Evolutionary conservation across 2,329 filamentous ascomycete species (phyloP).

Genomic region (Fusarium cyanostomum): DNA sequence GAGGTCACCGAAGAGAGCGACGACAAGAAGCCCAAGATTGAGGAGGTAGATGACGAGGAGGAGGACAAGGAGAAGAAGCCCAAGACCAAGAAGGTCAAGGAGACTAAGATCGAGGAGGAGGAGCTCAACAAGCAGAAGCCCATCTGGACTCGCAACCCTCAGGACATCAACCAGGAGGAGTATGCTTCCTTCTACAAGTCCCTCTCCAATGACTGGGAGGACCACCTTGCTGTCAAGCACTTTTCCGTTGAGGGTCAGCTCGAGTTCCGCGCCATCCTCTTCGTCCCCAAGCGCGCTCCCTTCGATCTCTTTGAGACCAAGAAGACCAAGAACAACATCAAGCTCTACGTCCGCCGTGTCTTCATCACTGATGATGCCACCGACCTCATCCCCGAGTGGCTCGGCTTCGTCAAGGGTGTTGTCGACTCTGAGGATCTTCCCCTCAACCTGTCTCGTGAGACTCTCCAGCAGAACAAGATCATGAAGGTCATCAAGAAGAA

Average conservation of each 20-base stretch:
- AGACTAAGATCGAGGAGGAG: slow-evolving; percentile 98
- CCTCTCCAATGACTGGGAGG: slow-evolving; percentile 99
- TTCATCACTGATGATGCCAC: slow-evolving; percentile 99
- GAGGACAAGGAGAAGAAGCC: slow-evolving; percentile 89
- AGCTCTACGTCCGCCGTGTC: slow-evolving; percentile 99
- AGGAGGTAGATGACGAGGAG: slow-evolving; percentile 89
- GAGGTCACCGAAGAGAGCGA: slow-evolving; percentile 73
- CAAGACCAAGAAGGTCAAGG: slow-evolving; percentile 99
- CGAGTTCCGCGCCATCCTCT: slow-evolving; percentile 99
- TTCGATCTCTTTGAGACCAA: slow-evolving; percentile 99
- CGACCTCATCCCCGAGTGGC: slow-evolving; percentile 99
- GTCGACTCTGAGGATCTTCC: slow-evolving; percentile 99
- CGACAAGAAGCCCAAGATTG: slow-evolving; percentile 95
- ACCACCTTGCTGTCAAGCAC: slow-evolving; percentile 99
- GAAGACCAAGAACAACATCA: slow-evolving; percentile 99
- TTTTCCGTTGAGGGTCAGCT: slow-evolving; percentile 99
- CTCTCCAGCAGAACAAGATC: slow-evolving; percentile 99
- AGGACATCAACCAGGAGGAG: slow-evolving; percentile 95
- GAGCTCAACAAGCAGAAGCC: slow-evolving; percentile 99
- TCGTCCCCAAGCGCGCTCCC: slow-evolving; percentile 98
- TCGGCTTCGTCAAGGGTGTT: slow-evolving; percentile 99
- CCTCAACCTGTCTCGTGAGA: slow-evolving; percentile 99
- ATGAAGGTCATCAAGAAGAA: slow-evolving; percentile 99
- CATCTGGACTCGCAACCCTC: slow-evolving; percentile 98
- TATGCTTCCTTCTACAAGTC: slow-evolving; percentile 99